A percentile compares a stretch with the other conserved stretches of the same genome.
Conservation (phyloP, 257 asterid genomes). For the Linaria vulgaris region DNA sequence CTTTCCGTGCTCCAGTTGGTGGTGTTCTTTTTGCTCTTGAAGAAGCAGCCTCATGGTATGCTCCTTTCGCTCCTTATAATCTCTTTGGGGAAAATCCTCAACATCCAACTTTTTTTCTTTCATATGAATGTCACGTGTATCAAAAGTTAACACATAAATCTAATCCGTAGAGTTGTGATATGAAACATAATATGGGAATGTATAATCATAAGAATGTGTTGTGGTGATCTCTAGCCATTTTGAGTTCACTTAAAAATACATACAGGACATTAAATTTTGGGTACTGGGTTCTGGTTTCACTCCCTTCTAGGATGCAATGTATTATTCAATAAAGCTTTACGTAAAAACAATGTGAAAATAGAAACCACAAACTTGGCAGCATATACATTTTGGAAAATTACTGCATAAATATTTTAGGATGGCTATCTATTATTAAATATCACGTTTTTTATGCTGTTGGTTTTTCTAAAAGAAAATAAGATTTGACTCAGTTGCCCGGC, state of each 20-base stretch:
- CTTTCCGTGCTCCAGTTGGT: slow-evolving; percentile 99
- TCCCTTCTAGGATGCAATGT: too few species aligned
- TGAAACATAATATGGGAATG: too few species aligned
- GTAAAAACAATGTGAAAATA: not conserved
- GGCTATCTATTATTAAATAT: not conserved
- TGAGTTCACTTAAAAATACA: too few species aligned
- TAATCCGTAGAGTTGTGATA: too few species aligned
- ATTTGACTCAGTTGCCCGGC: not conserved
- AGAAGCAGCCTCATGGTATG: slow-evolving; percentile 97
- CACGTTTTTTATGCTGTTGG: not conserved
- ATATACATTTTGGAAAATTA: not conserved
- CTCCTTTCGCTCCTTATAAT: not conserved
- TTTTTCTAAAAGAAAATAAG: not conserved
- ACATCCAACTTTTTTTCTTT: not conserved
- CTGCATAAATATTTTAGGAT: not conserved
- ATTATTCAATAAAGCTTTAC: not conserved
- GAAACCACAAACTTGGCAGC: too few species aligned
- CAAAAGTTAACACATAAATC: not conserved
- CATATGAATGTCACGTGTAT: not conserved
- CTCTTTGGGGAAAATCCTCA: not conserved
- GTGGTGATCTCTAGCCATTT: too few species aligned
- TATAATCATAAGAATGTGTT: too few species aligned
- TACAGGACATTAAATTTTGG: too few species aligned
- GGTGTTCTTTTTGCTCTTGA: slow-evolving; percentile 99
- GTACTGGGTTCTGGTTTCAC: too few species aligned